Base-by-base conservation (phyloP, 768 basidiomycete species). In the Punctularia strigosozonata region DNA sequence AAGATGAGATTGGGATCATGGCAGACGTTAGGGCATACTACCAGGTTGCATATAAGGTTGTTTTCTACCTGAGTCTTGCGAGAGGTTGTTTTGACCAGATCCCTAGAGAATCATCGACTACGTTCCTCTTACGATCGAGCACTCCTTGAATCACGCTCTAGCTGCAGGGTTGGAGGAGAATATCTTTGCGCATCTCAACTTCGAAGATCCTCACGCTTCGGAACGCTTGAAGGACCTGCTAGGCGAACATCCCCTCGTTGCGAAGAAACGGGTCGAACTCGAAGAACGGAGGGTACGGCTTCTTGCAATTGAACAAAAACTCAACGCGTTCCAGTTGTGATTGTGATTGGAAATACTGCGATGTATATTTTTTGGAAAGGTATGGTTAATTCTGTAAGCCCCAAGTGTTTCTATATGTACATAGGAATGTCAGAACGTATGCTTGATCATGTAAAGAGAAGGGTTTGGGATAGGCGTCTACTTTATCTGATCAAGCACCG, bases 131-230 rank as follows among this genome's bases (percentile, higher is more conserved):
- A 37, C 42, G 23, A 52, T 59, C 38, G 53, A 57, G 38, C 26
- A 37, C 21, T 50, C 57, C 6, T 55, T 75, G 22, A 60, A 71
- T 31, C 59, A 63, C 25, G 50, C 57, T 7, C 54, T 73, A 10
- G 60, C 58, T 0, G 44, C 52, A 0, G 51, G 42, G 15, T 44
- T 73, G 28, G 61, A 63, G 6, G 42, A 50, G 18, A 53, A 48
- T 13, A 53, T 80, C 6, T 43, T 65, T n/a, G n/a, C n/a, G n/a
- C n/a, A n/a, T n/a, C n/a, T n/a, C n/a, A n/a, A n/a, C n/a, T n/a
- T n/a, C n/a, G n/a, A n/a, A n/a, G n/a, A n/a, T n/a, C n/a, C n/a
- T 10, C 10, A 30, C 28, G 10, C 28, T 10, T 30, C 15, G 10
- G 28, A 15, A 15, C 28, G 28, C 10, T 15, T 30, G 28, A 30